Evolutionary conservation across 140 eudicot species (phyloP).

Genomic region (Cichorium intybus): DNA sequence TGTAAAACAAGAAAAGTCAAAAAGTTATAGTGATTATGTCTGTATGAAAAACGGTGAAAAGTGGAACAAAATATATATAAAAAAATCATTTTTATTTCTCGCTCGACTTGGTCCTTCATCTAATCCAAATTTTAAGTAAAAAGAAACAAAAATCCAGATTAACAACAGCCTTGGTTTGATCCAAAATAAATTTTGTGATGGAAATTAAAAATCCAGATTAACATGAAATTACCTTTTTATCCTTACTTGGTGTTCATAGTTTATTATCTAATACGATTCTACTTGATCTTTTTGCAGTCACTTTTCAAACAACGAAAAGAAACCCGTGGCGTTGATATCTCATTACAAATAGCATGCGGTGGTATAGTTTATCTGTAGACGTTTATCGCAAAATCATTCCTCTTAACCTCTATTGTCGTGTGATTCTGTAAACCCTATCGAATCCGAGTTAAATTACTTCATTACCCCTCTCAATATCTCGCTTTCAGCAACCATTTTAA

Average conservation of each 20-base stretch:
- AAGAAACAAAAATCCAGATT: background rate
- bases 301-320: background rate
- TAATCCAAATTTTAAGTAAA: background rate
- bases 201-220: background rate
- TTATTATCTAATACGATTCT: conserved; percentile 12
- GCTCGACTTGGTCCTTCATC: background rate
- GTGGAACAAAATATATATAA: background rate
- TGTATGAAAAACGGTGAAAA: background rate
- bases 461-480: background rate
- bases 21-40: background rate
- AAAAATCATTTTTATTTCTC: background rate
- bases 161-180: background rate
- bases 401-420: conserved; percentile 78
- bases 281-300: conserved; percentile 16
- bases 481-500: conserved; percentile 5
- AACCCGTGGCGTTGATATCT: conserved; percentile 21
- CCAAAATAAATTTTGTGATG: background rate
- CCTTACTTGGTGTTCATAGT: background rate
- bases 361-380: conserved; percentile 74
- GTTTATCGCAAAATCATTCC: conserved; percentile 75
- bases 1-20: background rate
- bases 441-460: conserved; percentile 3
- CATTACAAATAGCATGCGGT: conserved; percentile 66
- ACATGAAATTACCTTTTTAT: no score
- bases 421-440: conserved; percentile 62